Evolutionary conservation across 116 monocot species (phyloP).

Genomic region (Zostera marina): DNA sequence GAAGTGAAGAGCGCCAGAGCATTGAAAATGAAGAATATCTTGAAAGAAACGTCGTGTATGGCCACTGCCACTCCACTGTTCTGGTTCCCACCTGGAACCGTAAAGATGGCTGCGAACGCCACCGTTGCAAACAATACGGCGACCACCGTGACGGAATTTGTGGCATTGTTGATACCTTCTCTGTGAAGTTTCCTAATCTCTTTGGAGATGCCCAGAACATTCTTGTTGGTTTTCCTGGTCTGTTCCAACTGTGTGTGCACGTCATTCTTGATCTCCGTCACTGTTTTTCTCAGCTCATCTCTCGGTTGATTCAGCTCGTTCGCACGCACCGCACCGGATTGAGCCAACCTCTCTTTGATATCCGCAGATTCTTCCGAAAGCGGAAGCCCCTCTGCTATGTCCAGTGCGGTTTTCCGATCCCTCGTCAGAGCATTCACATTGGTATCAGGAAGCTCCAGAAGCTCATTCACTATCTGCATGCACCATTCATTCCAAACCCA

Average conservation of each 20-base stretch:
- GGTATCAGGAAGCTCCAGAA: slow-evolving; percentile 58
- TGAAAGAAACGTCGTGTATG: slow-evolving; percentile 31
- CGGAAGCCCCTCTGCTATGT: slow-evolving; percentile 65
- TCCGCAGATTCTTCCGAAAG: slow-evolving; percentile 60
- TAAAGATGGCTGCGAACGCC: slow-evolving; percentile 73
- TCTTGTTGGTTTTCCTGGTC: slow-evolving; percentile 79
- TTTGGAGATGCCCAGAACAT: slow-evolving; percentile 76
- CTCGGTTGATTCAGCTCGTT: slow-evolving; percentile 74
- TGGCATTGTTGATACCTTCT: slow-evolving; percentile 79
- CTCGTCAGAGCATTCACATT: slow-evolving; percentile 71
- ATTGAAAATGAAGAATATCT: slow-evolving; percentile 85
- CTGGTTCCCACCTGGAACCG: slow-evolving; percentile 59
- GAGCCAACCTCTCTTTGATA: slow-evolving; percentile 43
- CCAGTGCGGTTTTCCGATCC: slow-evolving; percentile 70
- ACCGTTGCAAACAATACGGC: slow-evolving; percentile 75
- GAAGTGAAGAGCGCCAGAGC: slow-evolving; percentile 75
- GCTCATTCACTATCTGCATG: slow-evolving; percentile 60
- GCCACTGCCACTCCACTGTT: slow-evolving; percentile 44
- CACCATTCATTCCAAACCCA: neutral
- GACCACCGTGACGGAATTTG: slow-evolving; percentile 57
- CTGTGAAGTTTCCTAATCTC: slow-evolving; percentile 74
- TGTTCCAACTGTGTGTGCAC: slow-evolving; percentile 84
- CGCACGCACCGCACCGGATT: slow-evolving; percentile 51
- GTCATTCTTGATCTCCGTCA: slow-evolving; percentile 86
- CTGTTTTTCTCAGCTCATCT: slow-evolving; percentile 71